Conservation (phyloP, 768 basidiomycete species). For the Chiua virens region DNA sequence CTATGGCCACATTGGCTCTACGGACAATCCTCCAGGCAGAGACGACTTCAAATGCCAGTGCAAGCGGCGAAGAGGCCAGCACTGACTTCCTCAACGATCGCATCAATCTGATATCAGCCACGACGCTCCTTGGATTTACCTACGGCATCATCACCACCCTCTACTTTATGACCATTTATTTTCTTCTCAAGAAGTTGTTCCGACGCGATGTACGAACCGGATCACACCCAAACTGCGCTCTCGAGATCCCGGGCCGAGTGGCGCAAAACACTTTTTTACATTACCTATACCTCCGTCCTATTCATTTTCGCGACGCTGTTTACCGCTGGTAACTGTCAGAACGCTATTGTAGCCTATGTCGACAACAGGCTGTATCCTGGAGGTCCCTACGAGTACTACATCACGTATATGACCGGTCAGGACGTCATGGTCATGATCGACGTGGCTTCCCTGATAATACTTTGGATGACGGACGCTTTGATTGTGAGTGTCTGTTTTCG, state of each 20-base stretch:
- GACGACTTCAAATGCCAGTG: slow-evolving; percentile 6
- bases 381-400: slow-evolving; percentile 26
- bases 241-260: neutral
- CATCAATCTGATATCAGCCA: slow-evolving; percentile 24
- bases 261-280: slow-evolving; percentile 26
- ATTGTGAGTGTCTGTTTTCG: slow-evolving; percentile 19
- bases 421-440: slow-evolving; percentile 24
- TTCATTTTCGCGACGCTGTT: slow-evolving; percentile 30
- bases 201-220: slow-evolving; percentile 4
- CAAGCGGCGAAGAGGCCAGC: slow-evolving; percentile 2
- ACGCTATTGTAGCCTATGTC: slow-evolving; percentile 29
- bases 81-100: slow-evolving; percentile 19
- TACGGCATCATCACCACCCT: slow-evolving; percentile 23
- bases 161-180: slow-evolving; percentile 18
- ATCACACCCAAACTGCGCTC: slow-evolving; percentile 5
- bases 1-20: slow-evolving; percentile 3
- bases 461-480: slow-evolving; percentile 32
- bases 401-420: slow-evolving; percentile 26
- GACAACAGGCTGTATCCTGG: slow-evolving; percentile 28
- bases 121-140: slow-evolving; percentile 21
- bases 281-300: slow-evolving; percentile 25
- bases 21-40: slow-evolving; percentile 5
- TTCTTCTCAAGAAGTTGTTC: slow-evolving; percentile 21
- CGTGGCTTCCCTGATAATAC: slow-evolving; percentile 21
- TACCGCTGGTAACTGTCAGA: slow-evolving; percentile 28